Base-by-base conservation (phyloP, 768 basidiomycete species). In the Tulasnella sp. region DNA sequence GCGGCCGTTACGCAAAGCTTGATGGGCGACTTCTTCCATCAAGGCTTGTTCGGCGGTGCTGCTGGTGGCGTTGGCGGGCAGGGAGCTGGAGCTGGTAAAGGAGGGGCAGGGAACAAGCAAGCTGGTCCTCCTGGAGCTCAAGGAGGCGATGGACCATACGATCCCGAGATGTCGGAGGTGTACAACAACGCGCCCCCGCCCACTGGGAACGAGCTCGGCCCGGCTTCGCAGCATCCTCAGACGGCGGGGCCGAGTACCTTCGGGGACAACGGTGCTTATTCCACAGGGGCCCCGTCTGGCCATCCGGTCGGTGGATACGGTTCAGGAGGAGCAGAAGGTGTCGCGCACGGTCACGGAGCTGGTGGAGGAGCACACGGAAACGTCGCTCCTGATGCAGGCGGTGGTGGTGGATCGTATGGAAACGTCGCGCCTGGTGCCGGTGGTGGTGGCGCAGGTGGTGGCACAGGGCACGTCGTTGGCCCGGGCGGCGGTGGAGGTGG, bases 21-120 rank as follows among this genome's bases (percentile, higher is more conserved):
- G 34, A 69, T 69, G 64, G 64, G 64, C n/a, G 64, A 69, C 16
- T 69, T 69, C 64, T 69, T 69, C 64, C 64, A 69, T 6, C 28
- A 34, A 37, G 64, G 64, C 28, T 4, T 69, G 31, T 69, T 69
- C 64, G 64, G 16, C 6, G 64, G 64, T 37, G 64, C 7, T 28
- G 34, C 28, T 28, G 64, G 24, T 69, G 64, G 64, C 16, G 64
- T 37, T 31, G 64, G 64, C 28, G 64, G 64, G 11, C 54, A 54
- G 12, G 54, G 54, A 24, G 54, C 54, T 37, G 64, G 64, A 28
- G 12, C 31, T 2, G 64, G 64, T 31, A 37, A 37, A 28, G 64
- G 64, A 37, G 28, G 37, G 37, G 37, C 14, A 69, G 64, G 64
- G 11, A 37, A 22, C 3, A 37, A 37, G 16, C 14, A 46, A 11